phyloP scores from a whole-genome alignment of 164 flowering plant genomes.

The Hamamelis virginiana region DNA sequence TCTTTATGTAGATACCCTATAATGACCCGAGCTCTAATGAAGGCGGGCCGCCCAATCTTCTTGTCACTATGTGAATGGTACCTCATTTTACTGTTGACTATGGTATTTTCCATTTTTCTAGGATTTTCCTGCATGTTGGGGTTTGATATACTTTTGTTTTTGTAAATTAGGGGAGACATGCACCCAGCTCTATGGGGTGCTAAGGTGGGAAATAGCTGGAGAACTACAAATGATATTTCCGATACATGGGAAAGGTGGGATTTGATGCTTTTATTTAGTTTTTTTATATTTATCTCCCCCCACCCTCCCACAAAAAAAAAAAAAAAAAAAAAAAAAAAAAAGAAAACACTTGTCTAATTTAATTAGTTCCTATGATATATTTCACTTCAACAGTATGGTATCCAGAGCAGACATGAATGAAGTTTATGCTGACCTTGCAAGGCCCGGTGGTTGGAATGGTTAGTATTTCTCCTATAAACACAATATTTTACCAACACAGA shows the following conservation, averaged over 20 bases:
- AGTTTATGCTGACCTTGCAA: conserved; percentile 63
- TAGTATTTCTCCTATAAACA: conserved; percentile 9
- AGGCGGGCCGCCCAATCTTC: conserved; percentile 59
- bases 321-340: too few species aligned
- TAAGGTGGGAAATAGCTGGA: conserved; percentile 65
- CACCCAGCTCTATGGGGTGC: conserved; percentile 67
- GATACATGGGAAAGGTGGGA: conserved; percentile 59
- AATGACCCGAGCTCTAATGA: conserved; percentile 65
- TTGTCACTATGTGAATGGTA: conserved; percentile 79
- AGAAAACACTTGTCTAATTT: background rate
- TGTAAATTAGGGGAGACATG: conserved; percentile 54
- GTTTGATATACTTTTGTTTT: conserved; percentile 1
- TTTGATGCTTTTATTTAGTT: background rate
- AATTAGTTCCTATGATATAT: background rate
- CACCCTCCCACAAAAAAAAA: too few species aligned
- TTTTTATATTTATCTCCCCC: background rate
- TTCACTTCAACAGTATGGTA: conserved; percentile 49
- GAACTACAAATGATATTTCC: conserved; percentile 60
- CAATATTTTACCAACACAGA: background rate
- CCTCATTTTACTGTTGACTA: background rate
- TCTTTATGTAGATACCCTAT: conserved; percentile 45
- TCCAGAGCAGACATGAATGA: conserved; percentile 81
- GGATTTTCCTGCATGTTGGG: background rate
- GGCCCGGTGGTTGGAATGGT: conserved; percentile 98
- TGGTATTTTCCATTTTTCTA: too few species aligned